phyloP scores from a whole-genome alignment of 129 eudicot genomes.

The Centaurea solstitialis region DNA sequence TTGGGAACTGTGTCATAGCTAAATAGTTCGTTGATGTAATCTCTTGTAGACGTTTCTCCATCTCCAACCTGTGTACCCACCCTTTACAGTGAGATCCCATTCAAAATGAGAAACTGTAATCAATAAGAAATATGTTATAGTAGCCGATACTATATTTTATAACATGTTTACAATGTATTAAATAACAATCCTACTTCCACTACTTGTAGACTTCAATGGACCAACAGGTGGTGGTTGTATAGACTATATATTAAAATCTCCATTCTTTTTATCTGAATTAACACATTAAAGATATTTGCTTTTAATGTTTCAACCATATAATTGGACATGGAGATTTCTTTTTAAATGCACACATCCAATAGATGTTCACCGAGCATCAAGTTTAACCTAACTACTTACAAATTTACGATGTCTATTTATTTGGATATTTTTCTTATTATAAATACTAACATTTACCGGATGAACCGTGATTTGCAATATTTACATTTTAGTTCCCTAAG shows the following conservation, averaged over 20 bases:
- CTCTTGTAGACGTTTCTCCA: too few species aligned
- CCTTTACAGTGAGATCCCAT: not conserved
- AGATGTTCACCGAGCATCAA: not conserved
- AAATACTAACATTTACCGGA: too few species aligned
- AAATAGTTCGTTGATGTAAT: too few species aligned
- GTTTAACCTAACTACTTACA: not conserved
- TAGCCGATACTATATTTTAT: not conserved
- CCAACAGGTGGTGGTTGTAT: not conserved
- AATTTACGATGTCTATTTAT: not conserved
- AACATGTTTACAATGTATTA: not conserved
- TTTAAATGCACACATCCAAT: not conserved
- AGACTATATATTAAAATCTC: not conserved
- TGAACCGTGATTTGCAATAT: too few species aligned
- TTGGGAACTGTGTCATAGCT: not conserved
- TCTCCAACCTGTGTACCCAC: not conserved
- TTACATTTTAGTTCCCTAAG: too few species aligned
- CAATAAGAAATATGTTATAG: not conserved
- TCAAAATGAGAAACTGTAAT: not conserved
- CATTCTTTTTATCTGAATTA: not conserved
- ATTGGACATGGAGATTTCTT: not conserved
- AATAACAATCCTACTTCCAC: not conserved
- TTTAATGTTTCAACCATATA: not conserved
- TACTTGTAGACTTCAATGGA: not conserved
- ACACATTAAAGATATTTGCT: not conserved
- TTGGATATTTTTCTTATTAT: not conserved